Percentiles rank a stretch among this genome's conserved stretches.
Evolutionary conservation across 2,329 filamentous ascomycete species (phyloP).

Genomic region (Bipolaris victoriae): DNA sequence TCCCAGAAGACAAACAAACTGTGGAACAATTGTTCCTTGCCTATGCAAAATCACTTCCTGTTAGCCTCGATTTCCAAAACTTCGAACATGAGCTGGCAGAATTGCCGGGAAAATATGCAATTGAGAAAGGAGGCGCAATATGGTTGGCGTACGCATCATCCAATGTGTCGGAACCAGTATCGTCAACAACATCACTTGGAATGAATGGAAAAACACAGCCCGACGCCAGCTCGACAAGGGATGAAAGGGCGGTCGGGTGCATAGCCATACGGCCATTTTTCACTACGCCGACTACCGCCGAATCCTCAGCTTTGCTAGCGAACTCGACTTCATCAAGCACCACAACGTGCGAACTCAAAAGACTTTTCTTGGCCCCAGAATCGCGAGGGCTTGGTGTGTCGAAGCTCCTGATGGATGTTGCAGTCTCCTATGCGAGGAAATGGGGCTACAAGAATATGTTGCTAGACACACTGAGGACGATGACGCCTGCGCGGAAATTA

Average conservation of each 20-base stretch:
- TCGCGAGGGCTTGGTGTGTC: conserved; percentile 60
- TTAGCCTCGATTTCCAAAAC: conserved; percentile 64
- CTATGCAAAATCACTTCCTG: conserved; percentile 53
- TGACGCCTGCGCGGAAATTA: conserved; percentile 58
- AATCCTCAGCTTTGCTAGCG: conserved; percentile 10
- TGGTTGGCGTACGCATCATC: conserved; percentile 52
- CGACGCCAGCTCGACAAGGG: neutral
- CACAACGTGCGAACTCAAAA: conserved; percentile 61
- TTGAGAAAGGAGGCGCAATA: conserved; percentile 54
- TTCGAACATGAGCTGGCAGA: conserved; percentile 60
- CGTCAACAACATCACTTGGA: neutral
- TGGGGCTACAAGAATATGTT: conserved; percentile 60
- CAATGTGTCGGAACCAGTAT: neutral
- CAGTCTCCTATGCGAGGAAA: conserved; percentile 54
- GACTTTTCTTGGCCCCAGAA: conserved; percentile 59
- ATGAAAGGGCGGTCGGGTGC: conserved; percentile 54
- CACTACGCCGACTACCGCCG: conserved; percentile 5
- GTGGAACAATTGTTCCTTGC: conserved; percentile 47
- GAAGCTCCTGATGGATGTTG: conserved; percentile 53
- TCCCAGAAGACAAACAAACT: conserved; percentile 51
- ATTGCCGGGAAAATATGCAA: conserved; percentile 62
- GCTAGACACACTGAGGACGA: conserved; percentile 62
- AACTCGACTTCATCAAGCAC: conserved; percentile 8
- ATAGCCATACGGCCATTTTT: conserved; percentile 56
- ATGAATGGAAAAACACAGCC: neutral